Evolutionary conservation across 2,329 filamentous ascomycete genomes (phyloP), one percentile per base, ranked within the genome.

Genomic region (Rhynchosporium graminicola): DNA sequence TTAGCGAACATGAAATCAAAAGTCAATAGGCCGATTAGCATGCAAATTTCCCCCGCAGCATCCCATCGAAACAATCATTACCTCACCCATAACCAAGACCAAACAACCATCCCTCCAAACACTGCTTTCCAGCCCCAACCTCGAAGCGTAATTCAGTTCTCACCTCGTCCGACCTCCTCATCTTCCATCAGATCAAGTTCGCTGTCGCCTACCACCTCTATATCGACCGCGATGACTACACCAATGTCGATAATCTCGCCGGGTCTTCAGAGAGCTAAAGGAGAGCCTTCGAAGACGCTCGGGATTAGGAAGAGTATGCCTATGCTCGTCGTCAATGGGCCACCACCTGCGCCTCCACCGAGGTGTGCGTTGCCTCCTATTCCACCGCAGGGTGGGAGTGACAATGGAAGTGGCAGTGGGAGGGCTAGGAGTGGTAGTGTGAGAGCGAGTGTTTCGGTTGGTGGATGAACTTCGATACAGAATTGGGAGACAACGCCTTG

Each of bases 31-130:
- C 67, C 67, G 26, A 62, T 59, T 40, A 70, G 68, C 60, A 67
- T 69, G 63, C 65, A 69, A 65, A 58, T 63, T 33, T 59, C 48
- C 6, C n/a, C 58, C 28, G 54, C 40, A 5, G 42, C 43, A 20
- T n/a, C 40, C 3, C 40, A 47, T 28, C 9, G 43, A 13, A 47
- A 47, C 26, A 50, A 46, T 33, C 60, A 4, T 46, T 63, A 31
- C 42, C 42, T 56, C 47, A 2, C 12, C 40, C 28, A 4, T n/a
- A 36, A 28, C 7, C 40, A 58, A 12, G 42, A 51, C 78, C 66
- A 80, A 38, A n/a, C 65, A 68, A 75, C 63, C 15, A 28, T 51
- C 13, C 33, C 15, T 4, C 7, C 52, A 78, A 75, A 36, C 78
- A 78, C 38, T 31, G 28, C 28, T 45, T 4, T 29, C 9, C n/a